Evolutionary conservation across 2,329 filamentous ascomycete genomes (phyloP).

Genomic region (Myriosclerotinia curreyana): DNA sequence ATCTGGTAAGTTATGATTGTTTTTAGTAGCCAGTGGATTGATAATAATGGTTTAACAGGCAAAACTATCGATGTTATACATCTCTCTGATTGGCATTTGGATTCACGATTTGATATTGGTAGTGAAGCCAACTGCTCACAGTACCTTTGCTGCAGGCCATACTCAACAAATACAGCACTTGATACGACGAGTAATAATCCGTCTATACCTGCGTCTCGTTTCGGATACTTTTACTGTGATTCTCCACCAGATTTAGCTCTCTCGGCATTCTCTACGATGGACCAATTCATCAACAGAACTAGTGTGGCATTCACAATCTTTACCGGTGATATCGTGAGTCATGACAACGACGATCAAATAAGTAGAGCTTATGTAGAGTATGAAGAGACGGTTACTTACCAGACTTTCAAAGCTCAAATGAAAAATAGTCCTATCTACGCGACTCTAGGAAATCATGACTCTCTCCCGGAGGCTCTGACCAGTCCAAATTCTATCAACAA

Average conservation of each 20-base stretch:
- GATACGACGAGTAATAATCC: constrained; percentile 17
- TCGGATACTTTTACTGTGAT: constrained; percentile 22
- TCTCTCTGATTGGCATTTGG: constrained; percentile 38
- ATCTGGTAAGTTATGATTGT: not conserved
- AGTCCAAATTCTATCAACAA: constrained; percentile 18
- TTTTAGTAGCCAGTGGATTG: not conserved
- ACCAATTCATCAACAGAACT: constrained; percentile 21
- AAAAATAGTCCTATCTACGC: constrained; percentile 33
- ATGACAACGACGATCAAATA: constrained; percentile 34
- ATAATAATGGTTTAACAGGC: not conserved
- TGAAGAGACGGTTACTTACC: constrained; percentile 34
- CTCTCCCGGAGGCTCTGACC: constrained; percentile 7
- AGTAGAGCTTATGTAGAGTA: constrained; percentile 36
- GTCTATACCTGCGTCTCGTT: constrained; percentile 16
- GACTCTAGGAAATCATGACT: constrained; percentile 37
- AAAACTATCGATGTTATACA: constrained; percentile 33
- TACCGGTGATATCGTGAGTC: constrained; percentile 39
- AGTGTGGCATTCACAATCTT: constrained; percentile 36
- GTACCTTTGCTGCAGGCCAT: constrained; percentile 33
- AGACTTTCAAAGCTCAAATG: constrained; percentile 35
- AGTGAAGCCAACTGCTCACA: constrained; percentile 37
- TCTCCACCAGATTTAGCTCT: constrained; percentile 22
- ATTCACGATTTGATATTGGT: constrained; percentile 37
- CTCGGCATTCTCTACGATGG: constrained; percentile 23
- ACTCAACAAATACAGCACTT: constrained; percentile 18